phyloP scores from a whole-genome alignment of 2,329 filamentous ascomycete species.

The Xylaria sp. region DNA sequence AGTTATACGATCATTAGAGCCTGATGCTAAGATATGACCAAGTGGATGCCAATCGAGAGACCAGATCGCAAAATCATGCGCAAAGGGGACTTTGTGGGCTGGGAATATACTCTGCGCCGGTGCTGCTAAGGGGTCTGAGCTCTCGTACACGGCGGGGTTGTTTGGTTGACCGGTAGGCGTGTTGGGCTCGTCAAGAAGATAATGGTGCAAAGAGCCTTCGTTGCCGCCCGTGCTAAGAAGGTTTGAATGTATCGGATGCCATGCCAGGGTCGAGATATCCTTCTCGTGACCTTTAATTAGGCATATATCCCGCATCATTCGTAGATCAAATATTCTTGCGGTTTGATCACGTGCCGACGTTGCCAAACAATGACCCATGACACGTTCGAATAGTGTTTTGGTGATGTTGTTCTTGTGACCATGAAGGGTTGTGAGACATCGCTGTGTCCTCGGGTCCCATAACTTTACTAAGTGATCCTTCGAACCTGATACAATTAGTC shows the following conservation, averaged over 20 bases:
- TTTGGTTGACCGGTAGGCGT: slow-evolving; percentile 74
- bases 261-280: slow-evolving; percentile 88
- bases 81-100: slow-evolving; percentile 83
- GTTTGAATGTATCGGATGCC: slow-evolving; percentile 91
- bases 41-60: slow-evolving; percentile 97
- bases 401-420: slow-evolving; percentile 98
- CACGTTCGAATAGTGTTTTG: slow-evolving; percentile 87
- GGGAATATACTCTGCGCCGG: slow-evolving; percentile 91
- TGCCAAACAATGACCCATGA: slow-evolving; percentile 82
- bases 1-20: slow-evolving; percentile 95
- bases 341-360: slow-evolving; percentile 94
- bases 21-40: slow-evolving; percentile 92
- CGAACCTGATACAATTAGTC: slow-evolving; percentile 90
- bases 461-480: slow-evolving; percentile 98
- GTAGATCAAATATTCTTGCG: slow-evolving; percentile 89
- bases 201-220: slow-evolving; percentile 89
- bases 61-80: slow-evolving; percentile 96
- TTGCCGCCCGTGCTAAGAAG: slow-evolving; percentile 89
- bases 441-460: slow-evolving; percentile 92
- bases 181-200: slow-evolving; percentile 94
- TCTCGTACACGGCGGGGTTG: slow-evolving; percentile 83
- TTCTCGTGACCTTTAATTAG: slow-evolving; percentile 94
- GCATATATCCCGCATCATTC: slow-evolving; percentile 98
- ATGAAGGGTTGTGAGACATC: slow-evolving; percentile 90
- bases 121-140: slow-evolving; percentile 76